These are phyloP conservation scores for Nannochloropsis gaditana DNA, from an alignment of 108 stramenopile species.

Conservation along the genomic window DNA sequence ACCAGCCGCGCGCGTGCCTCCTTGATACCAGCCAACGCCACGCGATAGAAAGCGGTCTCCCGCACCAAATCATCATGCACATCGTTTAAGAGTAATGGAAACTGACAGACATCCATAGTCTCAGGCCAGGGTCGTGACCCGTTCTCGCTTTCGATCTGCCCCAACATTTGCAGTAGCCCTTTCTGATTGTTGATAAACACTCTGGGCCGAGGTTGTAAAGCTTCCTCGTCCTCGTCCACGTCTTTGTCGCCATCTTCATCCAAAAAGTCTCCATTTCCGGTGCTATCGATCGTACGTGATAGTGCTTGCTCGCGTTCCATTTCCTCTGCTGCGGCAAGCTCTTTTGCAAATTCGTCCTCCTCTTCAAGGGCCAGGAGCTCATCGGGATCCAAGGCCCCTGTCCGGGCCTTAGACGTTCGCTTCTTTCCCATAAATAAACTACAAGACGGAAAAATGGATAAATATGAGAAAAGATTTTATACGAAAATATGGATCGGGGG, in stretches of 20 bases:
- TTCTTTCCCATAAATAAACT: background rate
- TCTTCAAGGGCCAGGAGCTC: conserved; percentile 18
- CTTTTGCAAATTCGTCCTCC: conserved; percentile 49
- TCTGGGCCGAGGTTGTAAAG: background rate
- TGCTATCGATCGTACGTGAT: background rate
- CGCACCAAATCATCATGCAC: conserved; percentile 93
- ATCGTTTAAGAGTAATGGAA: conserved; percentile 58
- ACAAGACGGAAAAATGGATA: no score
- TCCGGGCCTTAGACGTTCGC: background rate
- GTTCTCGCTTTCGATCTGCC: conserved; percentile 34
- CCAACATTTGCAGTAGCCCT: conserved; percentile 44
- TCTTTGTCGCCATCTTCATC: conserved; percentile 15
- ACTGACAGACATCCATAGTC: conserved; percentile 49
- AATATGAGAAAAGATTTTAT: no score
- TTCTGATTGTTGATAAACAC: conserved; percentile 27
- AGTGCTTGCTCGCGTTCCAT: conserved; percentile 43
- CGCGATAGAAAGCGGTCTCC: conserved; percentile 66
- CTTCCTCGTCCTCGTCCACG: background rate
- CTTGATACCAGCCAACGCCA: conserved; percentile 76
- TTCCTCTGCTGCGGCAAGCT: conserved; percentile 44
- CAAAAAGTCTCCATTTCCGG: conserved; percentile 17
- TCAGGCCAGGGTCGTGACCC: conserved; percentile 54
- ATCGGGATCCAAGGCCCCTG: conserved; percentile 17
- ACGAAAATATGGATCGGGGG: no score
- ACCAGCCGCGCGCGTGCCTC: conserved; percentile 57